A percentile compares a stretch with the other conserved stretches of the same genome.
phyloP scores from a whole-genome alignment of 768 basidiomycete genomes.

The Rhizopogon roseolus region DNA sequence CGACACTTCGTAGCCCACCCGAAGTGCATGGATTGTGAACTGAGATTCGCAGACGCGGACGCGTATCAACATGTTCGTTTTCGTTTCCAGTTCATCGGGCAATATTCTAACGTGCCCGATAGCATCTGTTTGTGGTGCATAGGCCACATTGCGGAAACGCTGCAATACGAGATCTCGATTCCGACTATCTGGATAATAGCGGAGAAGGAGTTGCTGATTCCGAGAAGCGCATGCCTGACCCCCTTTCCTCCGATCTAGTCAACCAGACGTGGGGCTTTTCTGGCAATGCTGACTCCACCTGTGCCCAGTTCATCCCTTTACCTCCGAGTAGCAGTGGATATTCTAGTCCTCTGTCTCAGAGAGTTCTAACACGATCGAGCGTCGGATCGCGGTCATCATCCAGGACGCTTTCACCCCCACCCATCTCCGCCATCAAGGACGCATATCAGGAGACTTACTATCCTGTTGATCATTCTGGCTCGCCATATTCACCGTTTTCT shows the following conservation, averaged over 20 bases:
- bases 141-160: conserved; percentile 7
- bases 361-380: conserved; percentile 3
- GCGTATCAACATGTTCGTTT: conserved; percentile 29
- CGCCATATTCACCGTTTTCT: conserved; percentile 24
- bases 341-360: conserved; percentile 27
- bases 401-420: conserved; percentile 1
- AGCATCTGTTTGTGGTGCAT: conserved; percentile 25
- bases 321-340: conserved; percentile 25
- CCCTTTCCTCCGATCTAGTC: conserved; percentile 8
- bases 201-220: background rate
- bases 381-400: conserved; percentile 6
- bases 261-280: conserved; percentile 21
- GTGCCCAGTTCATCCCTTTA: conserved; percentile 25
- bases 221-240: background rate
- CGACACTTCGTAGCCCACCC: conserved; percentile 39
- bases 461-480: conserved; percentile 18
- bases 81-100: background rate
- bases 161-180: background rate
- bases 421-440: conserved; percentile 18
- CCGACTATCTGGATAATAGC: background rate
- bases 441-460: conserved; percentile 25
- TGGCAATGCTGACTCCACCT: conserved; percentile 11
- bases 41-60: conserved; percentile 35
- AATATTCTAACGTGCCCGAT: background rate
- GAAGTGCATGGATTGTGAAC: conserved; percentile 35